Base-by-base conservation (phyloP, 352 stramenopile species). In the Bremia lactucae region DNA sequence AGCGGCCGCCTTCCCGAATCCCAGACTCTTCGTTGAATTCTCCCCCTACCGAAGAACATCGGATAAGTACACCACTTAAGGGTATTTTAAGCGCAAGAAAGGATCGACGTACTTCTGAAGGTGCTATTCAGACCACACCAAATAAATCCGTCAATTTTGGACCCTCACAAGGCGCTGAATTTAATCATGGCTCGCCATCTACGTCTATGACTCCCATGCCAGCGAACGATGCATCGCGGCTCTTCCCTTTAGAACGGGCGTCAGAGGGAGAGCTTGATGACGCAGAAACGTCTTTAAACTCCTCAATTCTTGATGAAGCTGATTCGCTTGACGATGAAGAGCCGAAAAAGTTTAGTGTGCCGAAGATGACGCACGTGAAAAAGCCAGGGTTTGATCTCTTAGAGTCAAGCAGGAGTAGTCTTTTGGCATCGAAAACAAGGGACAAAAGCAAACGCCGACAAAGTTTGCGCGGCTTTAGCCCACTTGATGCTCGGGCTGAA, bases 151-250 rank as follows among this genome's bases (percentile, higher is more conserved):
- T 93, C 18, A 87, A 87, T 47, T 93, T 93, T 59, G 80, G 80
- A 22, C 77, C 80, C 7, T 63, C 80, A 4, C 62, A 86, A 47
- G 73, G 73, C 23, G 72, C 76, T 4, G 74, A 93, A 46, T 93
- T 90, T 56, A 83, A 87, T 19, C 49, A 72, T 24, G 76, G 73
- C 1, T 87, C 75, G 0, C 80, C 80, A 10, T 87, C 77, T 6
- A 90, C 74, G n/a, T 88, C 77, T 1, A 90, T 93, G 77, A 93
- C 80, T 3, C 80, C 77, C 0, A 85, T 93, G 76, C 55, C 49
- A 6, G 65, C 69, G 7, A 68, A 68, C 35, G 66, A 79, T 20
- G 73, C 78, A 9, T 62, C 52, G 14, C 60, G 53, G 9, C 73
- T 85, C 52, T 93, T 83, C 46, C 77, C 78, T 0, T 53, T 85